Conservation (phyloP, 2,329 filamentous ascomycete genomes). For the Colletotrichum liaoningense region DNA sequence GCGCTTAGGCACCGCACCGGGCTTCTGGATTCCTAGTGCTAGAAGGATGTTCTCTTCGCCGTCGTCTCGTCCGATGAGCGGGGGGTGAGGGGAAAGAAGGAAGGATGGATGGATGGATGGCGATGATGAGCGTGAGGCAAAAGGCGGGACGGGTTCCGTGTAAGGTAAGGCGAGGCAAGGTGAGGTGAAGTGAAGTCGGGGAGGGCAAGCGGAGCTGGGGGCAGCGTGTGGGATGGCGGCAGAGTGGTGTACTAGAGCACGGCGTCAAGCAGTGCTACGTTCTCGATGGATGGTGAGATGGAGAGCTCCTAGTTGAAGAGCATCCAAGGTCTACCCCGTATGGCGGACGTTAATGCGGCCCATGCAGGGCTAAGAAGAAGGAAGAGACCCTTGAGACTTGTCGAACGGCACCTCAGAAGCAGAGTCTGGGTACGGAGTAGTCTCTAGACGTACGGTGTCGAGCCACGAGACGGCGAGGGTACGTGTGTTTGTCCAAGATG, state of each 20-base stretch:
- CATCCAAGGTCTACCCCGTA: slow-evolving; percentile 33
- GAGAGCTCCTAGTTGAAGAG: slow-evolving; percentile 12
- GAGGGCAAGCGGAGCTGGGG: slow-evolving; percentile 1
- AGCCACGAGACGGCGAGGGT: slow-evolving; percentile 23
- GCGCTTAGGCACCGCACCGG: slow-evolving; percentile 35
- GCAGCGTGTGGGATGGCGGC: background rate
- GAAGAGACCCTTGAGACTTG: slow-evolving; percentile 22
- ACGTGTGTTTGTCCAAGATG: slow-evolving; percentile 29
- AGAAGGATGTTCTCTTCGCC: slow-evolving; percentile 22
- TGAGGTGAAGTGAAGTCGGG: slow-evolving; percentile 1
- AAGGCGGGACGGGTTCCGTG: slow-evolving; percentile 1
- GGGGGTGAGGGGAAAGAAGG: slow-evolving; percentile 3
- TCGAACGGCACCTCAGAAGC: slow-evolving; percentile 1
- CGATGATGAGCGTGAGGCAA: slow-evolving; percentile 10
- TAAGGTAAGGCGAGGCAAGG: slow-evolving; percentile 23
- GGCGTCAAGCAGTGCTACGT: slow-evolving; percentile 4
- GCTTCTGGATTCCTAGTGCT: slow-evolving; percentile 32
- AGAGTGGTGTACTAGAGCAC: slow-evolving; percentile 1
- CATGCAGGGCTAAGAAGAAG: slow-evolving; percentile 29
- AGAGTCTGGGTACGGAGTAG: slow-evolving; percentile 7
- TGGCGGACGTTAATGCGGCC: slow-evolving; percentile 30
- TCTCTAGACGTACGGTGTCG: background rate
- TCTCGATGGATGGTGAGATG: background rate
- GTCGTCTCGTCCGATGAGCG: slow-evolving; percentile 19
- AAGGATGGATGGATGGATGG: slow-evolving; percentile 17